Evolutionary conservation across 1,139 yeast species (phyloP).

Genomic region (Geotrichum bryndzae): DNA sequence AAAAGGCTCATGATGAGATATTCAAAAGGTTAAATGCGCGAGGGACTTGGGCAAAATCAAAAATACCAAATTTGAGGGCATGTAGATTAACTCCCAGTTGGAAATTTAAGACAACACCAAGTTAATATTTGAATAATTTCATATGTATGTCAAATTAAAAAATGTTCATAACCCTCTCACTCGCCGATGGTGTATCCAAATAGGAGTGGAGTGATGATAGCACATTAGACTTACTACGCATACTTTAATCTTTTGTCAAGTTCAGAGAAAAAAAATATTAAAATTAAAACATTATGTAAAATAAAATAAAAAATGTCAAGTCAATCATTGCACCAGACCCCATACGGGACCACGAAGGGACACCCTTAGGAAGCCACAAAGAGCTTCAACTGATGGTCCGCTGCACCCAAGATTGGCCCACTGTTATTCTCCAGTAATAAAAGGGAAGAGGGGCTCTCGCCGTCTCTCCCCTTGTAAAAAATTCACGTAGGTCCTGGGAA

Average conservation of each 20-base stretch:
- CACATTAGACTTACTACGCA: no score
- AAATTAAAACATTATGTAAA: neutral
- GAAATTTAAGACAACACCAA: no score
- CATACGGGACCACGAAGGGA: constrained; percentile 41
- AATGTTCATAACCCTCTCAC: no score
- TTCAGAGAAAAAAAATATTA: neutral
- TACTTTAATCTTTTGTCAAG: neutral
- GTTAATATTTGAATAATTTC: no score
- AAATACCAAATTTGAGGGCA: no score
- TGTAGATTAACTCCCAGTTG: no score
- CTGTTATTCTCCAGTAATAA: constrained; percentile 34
- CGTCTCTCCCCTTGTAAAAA: constrained; percentile 12
- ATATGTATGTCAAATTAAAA: no score
- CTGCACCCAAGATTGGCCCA: constrained; percentile 41
- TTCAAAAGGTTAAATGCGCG: no score
- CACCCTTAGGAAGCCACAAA: constrained; percentile 30
- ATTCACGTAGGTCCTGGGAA: constrained; percentile 38
- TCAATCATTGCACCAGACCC: constrained; percentile 40
- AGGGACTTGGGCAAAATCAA: no score
- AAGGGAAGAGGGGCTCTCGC: neutral
- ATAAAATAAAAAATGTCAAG: constrained; percentile 25
- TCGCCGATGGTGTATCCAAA: no score
- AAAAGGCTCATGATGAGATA: no score
- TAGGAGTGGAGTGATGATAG: no score
- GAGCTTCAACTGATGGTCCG: constrained; percentile 29